phyloP scores from a whole-genome alignment of 768 basidiomycete species.

The Pleurotus cornucopiae region DNA sequence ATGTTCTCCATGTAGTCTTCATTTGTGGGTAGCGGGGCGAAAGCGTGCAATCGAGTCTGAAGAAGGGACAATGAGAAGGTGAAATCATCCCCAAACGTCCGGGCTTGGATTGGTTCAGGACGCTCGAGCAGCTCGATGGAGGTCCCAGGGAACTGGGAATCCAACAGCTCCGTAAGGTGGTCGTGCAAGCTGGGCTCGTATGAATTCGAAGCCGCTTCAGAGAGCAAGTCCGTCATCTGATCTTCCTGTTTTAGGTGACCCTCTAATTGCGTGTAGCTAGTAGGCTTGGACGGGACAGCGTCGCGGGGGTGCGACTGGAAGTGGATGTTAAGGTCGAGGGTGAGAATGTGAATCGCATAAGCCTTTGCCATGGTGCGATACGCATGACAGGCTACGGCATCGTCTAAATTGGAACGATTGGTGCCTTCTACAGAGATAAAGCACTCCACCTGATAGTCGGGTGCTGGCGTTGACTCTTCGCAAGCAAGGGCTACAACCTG shows the following conservation, averaged over 20 bases:
- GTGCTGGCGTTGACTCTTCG: slow-evolving; percentile 70
- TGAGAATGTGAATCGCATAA: slow-evolving; percentile 69
- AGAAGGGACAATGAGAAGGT: slow-evolving; percentile 62
- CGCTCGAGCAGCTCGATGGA: slow-evolving; percentile 60
- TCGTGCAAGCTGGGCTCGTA: slow-evolving; percentile 76
- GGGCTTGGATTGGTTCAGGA: slow-evolving; percentile 57
- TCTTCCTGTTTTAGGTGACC: slow-evolving; percentile 57
- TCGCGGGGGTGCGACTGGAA: slow-evolving; percentile 34
- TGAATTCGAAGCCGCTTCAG: slow-evolving; percentile 65
- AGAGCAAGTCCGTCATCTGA: slow-evolving; percentile 58
- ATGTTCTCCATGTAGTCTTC: slow-evolving; percentile 37
- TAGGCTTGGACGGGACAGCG: slow-evolving; percentile 41
- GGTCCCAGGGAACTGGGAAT: slow-evolving; percentile 52
- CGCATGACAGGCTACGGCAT: slow-evolving; percentile 56
- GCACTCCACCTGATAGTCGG: slow-evolving; percentile 58
- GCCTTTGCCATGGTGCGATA: slow-evolving; percentile 73
- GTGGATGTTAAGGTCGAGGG: slow-evolving; percentile 68
- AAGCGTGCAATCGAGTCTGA: slow-evolving; percentile 56
- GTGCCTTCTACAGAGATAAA: slow-evolving; percentile 44
- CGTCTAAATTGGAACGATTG: slow-evolving; percentile 52
- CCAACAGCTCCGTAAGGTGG: slow-evolving; percentile 44
- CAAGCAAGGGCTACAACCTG: slow-evolving; percentile 59
- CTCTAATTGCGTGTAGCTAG: slow-evolving; percentile 57
- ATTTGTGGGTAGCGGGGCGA: slow-evolving; percentile 23
- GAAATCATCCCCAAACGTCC: slow-evolving; percentile 80